These are phyloP conservation scores for Coniosporium tulheliwenetii DNA, from an alignment of 2,329 filamentous ascomycete species.

Conservation along the genomic window DNA sequence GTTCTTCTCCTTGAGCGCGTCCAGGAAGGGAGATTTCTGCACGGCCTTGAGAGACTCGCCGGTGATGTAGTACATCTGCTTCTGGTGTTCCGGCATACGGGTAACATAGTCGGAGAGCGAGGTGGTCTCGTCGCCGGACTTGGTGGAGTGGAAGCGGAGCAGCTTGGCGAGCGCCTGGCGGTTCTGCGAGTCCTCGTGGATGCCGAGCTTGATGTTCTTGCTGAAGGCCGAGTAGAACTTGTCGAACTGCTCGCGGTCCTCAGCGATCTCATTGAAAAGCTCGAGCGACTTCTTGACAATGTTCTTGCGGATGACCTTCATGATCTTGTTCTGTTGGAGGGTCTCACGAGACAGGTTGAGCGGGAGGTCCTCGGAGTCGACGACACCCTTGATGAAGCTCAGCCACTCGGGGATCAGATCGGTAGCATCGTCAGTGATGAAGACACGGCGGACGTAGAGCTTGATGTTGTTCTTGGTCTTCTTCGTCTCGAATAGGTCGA, in stretches of 20 bases:
- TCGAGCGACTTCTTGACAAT: slow-evolving; percentile 99
- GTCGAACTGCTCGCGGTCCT: slow-evolving; percentile 99
- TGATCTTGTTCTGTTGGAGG: slow-evolving; percentile 99
- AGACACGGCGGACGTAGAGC: slow-evolving; percentile 98
- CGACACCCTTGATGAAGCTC: slow-evolving; percentile 98
- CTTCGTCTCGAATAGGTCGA: slow-evolving; percentile 99
- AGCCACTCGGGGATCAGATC: slow-evolving; percentile 99
- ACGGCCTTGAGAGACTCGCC: slow-evolving; percentile 99
- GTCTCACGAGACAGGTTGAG: slow-evolving; percentile 99
- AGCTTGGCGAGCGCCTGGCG: slow-evolving; percentile 86
- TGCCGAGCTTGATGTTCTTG: slow-evolving; percentile 99
- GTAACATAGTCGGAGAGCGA: slow-evolving; percentile 96
- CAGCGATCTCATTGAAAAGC: slow-evolving; percentile 96
- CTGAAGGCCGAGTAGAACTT: slow-evolving; percentile 99
- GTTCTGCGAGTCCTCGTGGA: slow-evolving; percentile 99
- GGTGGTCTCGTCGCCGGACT: slow-evolving; percentile 90
- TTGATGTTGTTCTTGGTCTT: slow-evolving; percentile 99
- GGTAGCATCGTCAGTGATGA: slow-evolving; percentile 99
- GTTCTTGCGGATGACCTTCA: slow-evolving; percentile 99
- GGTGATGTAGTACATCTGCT: slow-evolving; percentile 99
- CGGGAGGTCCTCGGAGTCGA: slow-evolving; percentile 98
- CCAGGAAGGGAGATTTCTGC: slow-evolving; percentile 95
- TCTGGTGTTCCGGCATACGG: slow-evolving; percentile 99
- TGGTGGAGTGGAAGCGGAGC: slow-evolving; percentile 96
- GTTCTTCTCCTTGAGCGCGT: slow-evolving; percentile 95